Evolutionary conservation across 2,329 filamentous ascomycete species (phyloP).

Genomic region (Fusarium sp.): DNA sequence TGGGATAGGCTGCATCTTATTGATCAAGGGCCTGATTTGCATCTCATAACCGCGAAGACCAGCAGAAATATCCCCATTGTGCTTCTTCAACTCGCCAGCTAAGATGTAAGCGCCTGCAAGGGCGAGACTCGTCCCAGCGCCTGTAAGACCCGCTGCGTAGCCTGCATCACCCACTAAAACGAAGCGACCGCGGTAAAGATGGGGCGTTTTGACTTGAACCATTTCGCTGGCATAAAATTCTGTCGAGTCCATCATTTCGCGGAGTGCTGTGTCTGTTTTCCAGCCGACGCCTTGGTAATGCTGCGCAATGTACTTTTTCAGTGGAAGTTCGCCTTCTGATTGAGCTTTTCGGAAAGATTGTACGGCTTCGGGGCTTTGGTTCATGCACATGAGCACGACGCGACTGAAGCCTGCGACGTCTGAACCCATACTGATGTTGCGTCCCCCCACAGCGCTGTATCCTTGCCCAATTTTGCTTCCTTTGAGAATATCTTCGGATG

Average conservation of each 20-base stretch:
- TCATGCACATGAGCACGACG: constrained; percentile 51
- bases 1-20: constrained; percentile 49
- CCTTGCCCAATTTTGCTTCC: constrained; percentile 52
- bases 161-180: constrained; percentile 63
- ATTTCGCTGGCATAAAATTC: constrained; percentile 61
- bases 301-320: constrained; percentile 53
- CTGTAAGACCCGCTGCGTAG: constrained; percentile 58
- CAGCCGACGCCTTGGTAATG: constrained; percentile 59
- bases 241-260: constrained; percentile 48
- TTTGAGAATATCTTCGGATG: constrained; percentile 52
- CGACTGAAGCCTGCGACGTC: constrained; percentile 49
- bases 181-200: constrained; percentile 55
- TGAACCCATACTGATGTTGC: constrained; percentile 51
- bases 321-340: constrained; percentile 37
- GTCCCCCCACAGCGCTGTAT: constrained; percentile 53
- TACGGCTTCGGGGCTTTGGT: constrained; percentile 46
- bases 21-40: constrained; percentile 55
- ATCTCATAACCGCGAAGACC: constrained; percentile 56
- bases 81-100: constrained; percentile 57
- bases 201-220: constrained; percentile 56
- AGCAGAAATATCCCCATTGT: constrained; percentile 43
- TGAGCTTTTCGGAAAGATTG: constrained; percentile 54
- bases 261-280: constrained; percentile 52
- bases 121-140: constrained; percentile 59
- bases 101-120: constrained; percentile 62